Evolutionary conservation across 345 rosid species (phyloP).

Genomic region (Erysimum cheiranthoides): DNA sequence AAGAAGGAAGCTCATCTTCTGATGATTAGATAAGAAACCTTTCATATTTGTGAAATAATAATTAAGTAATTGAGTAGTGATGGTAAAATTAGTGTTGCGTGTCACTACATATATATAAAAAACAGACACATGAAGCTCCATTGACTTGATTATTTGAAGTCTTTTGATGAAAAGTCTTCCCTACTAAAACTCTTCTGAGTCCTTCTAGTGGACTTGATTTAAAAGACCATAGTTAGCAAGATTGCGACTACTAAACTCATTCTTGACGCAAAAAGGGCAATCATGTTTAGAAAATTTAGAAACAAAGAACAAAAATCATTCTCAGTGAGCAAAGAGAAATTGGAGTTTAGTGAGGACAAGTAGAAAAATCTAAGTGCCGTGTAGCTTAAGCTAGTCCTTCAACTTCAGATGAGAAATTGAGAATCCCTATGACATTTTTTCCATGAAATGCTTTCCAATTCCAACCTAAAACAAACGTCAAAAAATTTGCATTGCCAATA

Average conservation of each 20-base stretch:
- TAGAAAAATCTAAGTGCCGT: neutral
- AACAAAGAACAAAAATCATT: neutral
- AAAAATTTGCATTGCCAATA: neutral
- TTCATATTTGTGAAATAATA: neutral
- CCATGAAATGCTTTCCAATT: neutral
- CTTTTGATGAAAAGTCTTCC: neutral
- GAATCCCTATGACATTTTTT: neutral
- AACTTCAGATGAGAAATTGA: neutral
- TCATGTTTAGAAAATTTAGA: neutral
- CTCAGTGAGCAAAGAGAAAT: neutral
- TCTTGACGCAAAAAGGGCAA: neutral
- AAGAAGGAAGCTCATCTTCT: neutral
- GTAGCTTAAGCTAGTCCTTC: neutral
- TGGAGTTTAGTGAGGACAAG: neutral
- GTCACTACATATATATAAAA: neutral
- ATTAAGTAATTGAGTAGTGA: neutral
- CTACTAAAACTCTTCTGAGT: neutral
- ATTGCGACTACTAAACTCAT: neutral
- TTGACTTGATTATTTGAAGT: neutral
- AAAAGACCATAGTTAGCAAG: neutral
- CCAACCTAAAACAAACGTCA: slow-evolving; percentile 6
- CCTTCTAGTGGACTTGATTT: neutral
- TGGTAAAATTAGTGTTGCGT: neutral
- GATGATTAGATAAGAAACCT: neutral
- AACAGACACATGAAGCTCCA: neutral